Conservation (phyloP, 345 rosid species). For the Gossypium ekmanianum region DNA sequence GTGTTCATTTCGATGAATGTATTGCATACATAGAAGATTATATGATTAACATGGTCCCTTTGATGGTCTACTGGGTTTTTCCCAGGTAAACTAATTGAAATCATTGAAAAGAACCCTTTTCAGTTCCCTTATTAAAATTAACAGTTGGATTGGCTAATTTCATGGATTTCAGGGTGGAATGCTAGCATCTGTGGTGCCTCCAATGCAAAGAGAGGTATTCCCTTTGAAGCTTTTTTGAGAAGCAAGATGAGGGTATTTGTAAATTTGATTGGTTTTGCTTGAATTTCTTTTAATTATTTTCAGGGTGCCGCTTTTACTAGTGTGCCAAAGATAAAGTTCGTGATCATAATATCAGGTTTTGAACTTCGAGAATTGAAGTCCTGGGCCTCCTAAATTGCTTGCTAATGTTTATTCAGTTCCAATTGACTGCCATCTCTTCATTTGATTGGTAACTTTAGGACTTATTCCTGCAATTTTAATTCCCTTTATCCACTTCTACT, state of each 20-base stretch:
- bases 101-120: background rate
- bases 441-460: constrained; percentile 11
- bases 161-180: constrained; percentile 36
- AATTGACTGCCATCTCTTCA: constrained; percentile 10
- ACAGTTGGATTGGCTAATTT: background rate
- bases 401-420: constrained; percentile 11
- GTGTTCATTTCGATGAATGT: constrained; percentile 37
- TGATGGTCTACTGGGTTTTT: constrained; percentile 50
- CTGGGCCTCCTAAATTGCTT: constrained; percentile 14
- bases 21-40: constrained; percentile 38
- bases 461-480: background rate
- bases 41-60: constrained; percentile 45
- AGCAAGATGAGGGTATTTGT: background rate
- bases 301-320: constrained; percentile 22
- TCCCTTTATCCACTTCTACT: background rate
- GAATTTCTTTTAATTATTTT: background rate
- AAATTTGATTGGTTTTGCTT: background rate
- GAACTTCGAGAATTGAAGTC: constrained; percentile 10
- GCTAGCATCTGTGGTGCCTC: constrained; percentile 41
- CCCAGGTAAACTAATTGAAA: constrained; percentile 34
- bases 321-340: constrained; percentile 19
- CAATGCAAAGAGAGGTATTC: constrained; percentile 30
- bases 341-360: constrained; percentile 18
- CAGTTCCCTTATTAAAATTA: background rate
- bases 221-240: background rate